Evolutionary conservation across 2,329 filamentous ascomycete genomes (phyloP).

Genomic region (Colletotrichum acutatum): DNA sequence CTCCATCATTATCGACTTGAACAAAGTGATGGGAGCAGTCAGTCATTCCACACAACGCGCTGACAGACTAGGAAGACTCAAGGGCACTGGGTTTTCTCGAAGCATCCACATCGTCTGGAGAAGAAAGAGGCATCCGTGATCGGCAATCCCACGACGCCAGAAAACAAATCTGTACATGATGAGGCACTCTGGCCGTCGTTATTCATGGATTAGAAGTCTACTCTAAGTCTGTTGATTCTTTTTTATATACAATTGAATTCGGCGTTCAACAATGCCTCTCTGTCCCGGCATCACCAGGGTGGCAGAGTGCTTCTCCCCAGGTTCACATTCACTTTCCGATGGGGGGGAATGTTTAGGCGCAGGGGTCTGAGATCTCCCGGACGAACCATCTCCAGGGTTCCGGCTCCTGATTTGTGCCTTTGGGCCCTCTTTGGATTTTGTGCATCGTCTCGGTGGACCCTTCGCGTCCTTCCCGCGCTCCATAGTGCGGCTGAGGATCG

Average conservation of each 20-base stretch:
- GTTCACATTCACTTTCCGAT: neutral
- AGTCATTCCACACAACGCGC: no score
- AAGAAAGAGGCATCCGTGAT: neutral
- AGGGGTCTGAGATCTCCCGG: neutral
- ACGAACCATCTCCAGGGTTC: neutral
- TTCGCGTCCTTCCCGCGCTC: neutral
- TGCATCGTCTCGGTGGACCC: neutral
- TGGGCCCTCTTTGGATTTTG: neutral
- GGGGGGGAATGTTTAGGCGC: neutral
- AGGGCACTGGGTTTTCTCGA: no score
- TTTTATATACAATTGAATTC: neutral
- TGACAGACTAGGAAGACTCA: no score
- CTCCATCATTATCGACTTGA: no score
- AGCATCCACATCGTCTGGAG: no score
- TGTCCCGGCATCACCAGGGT: neutral
- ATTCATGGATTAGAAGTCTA: conserved; percentile 1
- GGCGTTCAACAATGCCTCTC: neutral
- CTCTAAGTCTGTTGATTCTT: neutral
- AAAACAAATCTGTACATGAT: neutral
- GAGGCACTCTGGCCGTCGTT: neutral
- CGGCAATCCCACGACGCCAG: neutral
- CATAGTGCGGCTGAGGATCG: neutral
- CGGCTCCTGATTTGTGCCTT: no score
- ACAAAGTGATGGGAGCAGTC: no score
- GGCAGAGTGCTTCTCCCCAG: neutral